These are phyloP conservation scores for Diplogelasinospora grovesii DNA, from an alignment of 495 filamentous ascomycete genomes.

Conservation along the genomic window DNA sequence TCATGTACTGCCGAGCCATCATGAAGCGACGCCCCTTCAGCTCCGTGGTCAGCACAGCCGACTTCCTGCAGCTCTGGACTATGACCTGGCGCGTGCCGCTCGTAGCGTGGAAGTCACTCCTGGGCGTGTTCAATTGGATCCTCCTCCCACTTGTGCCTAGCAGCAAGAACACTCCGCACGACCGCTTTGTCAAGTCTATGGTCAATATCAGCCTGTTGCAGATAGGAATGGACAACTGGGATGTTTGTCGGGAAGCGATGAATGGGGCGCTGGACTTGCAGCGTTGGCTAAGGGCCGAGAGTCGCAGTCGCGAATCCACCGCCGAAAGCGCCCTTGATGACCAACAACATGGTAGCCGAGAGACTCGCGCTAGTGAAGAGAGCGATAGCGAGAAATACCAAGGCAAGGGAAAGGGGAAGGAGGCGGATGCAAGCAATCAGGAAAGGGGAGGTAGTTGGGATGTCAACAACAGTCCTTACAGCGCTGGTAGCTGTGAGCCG, in stretches of 20 bases:
- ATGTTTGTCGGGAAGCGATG: slow-evolving; percentile 21
- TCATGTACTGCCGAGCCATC: slow-evolving; percentile 30
- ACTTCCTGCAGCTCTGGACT: slow-evolving; percentile 29
- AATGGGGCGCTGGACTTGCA: slow-evolving; percentile 19
- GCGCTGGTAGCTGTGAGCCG: too few species aligned
- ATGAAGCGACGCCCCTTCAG: slow-evolving; percentile 23
- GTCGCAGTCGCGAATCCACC: not conserved
- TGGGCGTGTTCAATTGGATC: slow-evolving; percentile 32
- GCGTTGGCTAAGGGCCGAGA: slow-evolving; percentile 21
- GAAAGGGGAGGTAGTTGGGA: not conserved
- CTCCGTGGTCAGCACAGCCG: slow-evolving; percentile 9
- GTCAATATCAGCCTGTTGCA: slow-evolving; percentile 24
- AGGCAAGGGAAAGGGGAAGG: slow-evolving; percentile 5
- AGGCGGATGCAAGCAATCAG: not conserved
- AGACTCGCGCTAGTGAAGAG: too few species aligned
- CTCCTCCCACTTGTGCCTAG: slow-evolving; percentile 19
- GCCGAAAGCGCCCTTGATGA: not conserved
- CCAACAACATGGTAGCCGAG: not conserved
- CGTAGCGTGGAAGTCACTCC: slow-evolving; percentile 21
- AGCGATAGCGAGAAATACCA: not conserved
- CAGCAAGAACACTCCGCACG: slow-evolving; percentile 14
- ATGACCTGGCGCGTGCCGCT: slow-evolving; percentile 31
- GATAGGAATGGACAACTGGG: slow-evolving; percentile 34
- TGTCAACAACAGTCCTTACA: too few species aligned
- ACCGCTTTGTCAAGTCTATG: slow-evolving; percentile 29